phyloP scores from a whole-genome alignment of 140 eudicot genomes.

The Senecio squalidus region DNA sequence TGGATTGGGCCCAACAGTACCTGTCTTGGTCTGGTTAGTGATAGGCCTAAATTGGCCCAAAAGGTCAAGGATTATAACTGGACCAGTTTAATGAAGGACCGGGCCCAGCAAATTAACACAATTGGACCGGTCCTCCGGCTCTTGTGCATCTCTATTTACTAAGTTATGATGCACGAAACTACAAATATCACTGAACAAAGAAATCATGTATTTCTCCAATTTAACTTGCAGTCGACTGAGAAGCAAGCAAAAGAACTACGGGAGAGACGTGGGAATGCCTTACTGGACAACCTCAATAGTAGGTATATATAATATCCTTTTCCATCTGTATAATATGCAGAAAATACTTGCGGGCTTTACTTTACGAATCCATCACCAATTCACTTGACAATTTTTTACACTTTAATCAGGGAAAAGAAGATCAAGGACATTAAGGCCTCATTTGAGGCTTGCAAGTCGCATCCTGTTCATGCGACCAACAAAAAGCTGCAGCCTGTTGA shows the following conservation, averaged over 20 bases:
- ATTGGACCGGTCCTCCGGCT: too few species aligned
- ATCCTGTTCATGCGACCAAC: constrained; percentile 85
- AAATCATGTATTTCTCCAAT: too few species aligned
- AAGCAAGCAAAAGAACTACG: constrained; percentile 88
- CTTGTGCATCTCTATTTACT: too few species aligned
- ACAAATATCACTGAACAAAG: too few species aligned
- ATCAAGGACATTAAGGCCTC: constrained; percentile 77
- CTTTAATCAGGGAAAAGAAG: constrained; percentile 60
- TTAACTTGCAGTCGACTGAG: constrained; percentile 63
- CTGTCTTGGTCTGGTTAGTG: too few species aligned
- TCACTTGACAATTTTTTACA: background rate
- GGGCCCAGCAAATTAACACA: too few species aligned
- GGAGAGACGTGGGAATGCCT: constrained; percentile 45
- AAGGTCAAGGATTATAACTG: too few species aligned
- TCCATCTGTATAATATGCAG: constrained; percentile 4
- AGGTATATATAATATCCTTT: constrained; percentile 37
- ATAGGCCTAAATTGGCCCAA: too few species aligned
- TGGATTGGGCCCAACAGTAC: too few species aligned
- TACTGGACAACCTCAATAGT: constrained; percentile 57
- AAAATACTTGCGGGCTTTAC: background rate
- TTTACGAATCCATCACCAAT: too few species aligned
- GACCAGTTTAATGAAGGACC: too few species aligned
- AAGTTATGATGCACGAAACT: too few species aligned
- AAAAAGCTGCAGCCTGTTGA: constrained; percentile 61
- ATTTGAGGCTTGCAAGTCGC: constrained; percentile 79